Evolutionary conservation across 2,329 filamentous ascomycete genomes (phyloP), one percentile per base, ranked within the genome.

Genomic region (Thielaviopsis musarum): DNA sequence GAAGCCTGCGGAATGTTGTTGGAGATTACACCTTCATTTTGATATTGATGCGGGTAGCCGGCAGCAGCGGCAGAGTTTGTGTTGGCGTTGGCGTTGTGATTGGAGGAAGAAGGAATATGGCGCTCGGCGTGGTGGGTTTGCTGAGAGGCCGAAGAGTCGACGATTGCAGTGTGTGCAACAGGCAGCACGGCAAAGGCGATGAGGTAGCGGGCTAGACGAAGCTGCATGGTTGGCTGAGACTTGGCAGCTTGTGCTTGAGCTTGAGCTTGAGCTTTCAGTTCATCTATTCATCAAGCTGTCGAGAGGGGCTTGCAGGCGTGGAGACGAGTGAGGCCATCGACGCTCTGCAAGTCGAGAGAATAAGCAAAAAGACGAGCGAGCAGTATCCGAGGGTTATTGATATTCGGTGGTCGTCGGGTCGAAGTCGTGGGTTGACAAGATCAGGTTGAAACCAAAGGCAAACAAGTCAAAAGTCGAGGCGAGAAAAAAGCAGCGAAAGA

Each of bases 251-350:
- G 45, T 5, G 45, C 38, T 45, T 45, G 38, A 45, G 38, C 38
- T 15, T 45, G 38, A 45, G 38, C 45, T 21, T 49, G 17, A 21
- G 17, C n/a, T 41, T 54, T 41, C 54, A 54, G 28, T 57, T 62
- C 60, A 59, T 55, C 57, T 59, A 59, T 57, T 62, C 60, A 61
- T 61, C 24, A 51, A 59, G 54, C 57, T 56, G 57, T 26, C 34
- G 57, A 17, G 21, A 56, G 28, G 51, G 54, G 49, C 48, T 54
- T 22, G 53, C 52, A 57, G 57, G 58, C 57, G 57, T 52, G 54
- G 53, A 59, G 57, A 62, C 60, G 59, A 52, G 59, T 55, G 60
- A 59, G 55, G 60, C 57, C 60, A 62, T 62, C 57, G 57, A 59
- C 57, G 54, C 57, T 57, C 57, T 54, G 34, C 56, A 30, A 45